Evolutionary conservation across 2,329 filamentous ascomycete genomes (phyloP).

Genomic region (Trichophyton rubrum): DNA sequence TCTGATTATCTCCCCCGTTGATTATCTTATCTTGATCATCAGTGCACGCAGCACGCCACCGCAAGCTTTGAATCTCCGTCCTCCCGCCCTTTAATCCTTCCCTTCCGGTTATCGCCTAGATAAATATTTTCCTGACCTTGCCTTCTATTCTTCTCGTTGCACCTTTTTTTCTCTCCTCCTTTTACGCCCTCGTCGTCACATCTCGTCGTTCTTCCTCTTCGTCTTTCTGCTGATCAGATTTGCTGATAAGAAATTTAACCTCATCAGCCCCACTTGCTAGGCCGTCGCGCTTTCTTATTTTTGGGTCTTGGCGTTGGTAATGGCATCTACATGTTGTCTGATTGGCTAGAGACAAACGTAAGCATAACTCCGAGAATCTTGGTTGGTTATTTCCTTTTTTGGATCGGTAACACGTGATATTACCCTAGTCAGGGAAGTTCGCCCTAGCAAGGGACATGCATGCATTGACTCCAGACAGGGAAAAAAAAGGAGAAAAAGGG

Average conservation of each 20-base stretch:
- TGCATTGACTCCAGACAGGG: not conserved
- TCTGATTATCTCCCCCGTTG: not conserved
- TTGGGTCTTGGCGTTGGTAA: not conserved
- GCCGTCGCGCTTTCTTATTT: not conserved
- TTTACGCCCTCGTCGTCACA: not conserved
- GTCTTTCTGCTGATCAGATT: not conserved
- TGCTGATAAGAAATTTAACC: constrained; percentile 1
- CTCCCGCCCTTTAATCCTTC: not conserved
- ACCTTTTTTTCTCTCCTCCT: not conserved
- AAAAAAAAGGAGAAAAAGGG: not conserved
- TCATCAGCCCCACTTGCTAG: constrained; percentile 1
- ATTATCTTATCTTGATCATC: constrained; percentile 7
- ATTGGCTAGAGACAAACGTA: constrained; percentile 5
- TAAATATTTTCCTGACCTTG: not conserved
- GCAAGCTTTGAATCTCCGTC: not conserved
- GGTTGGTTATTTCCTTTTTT: not conserved
- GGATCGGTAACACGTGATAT: not conserved
- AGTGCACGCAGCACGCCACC: not conserved
- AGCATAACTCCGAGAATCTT: constrained; percentile 3
- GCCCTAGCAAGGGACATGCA: not conserved
- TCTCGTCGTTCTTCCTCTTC: not conserved
- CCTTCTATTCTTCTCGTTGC: not conserved
- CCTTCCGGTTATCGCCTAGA: too few species aligned
- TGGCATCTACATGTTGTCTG: not conserved
- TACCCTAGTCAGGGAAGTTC: not conserved